Evolutionary conservation across 192 early-diverging fungal genomes (phyloP).

Genomic region (Dissophora ornata): DNA sequence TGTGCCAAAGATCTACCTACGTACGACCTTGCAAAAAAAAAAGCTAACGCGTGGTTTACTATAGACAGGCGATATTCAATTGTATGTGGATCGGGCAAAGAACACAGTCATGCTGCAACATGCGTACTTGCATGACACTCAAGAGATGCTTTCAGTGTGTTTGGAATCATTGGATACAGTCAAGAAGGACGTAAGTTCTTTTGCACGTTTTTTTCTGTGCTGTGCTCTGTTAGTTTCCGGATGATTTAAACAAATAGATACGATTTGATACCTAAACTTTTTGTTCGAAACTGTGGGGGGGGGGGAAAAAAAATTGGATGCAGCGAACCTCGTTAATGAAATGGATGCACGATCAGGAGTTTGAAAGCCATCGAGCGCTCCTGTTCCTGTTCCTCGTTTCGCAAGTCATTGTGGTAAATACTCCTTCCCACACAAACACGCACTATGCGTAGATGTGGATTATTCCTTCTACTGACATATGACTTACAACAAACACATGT

Average conservation of each 20-base stretch:
- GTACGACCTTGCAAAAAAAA: too few species aligned
- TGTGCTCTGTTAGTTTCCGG: too few species aligned
- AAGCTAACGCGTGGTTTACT: too few species aligned
- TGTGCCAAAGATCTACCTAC: too few species aligned
- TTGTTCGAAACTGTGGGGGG: too few species aligned
- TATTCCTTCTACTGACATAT: too few species aligned
- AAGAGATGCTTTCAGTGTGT: slow-evolving; percentile 35
- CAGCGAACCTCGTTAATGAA: slow-evolving; percentile 36
- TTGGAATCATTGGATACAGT: slow-evolving; percentile 15
- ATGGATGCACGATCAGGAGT: slow-evolving; percentile 48
- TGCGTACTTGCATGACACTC: slow-evolving; percentile 26
- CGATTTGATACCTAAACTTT: too few species aligned
- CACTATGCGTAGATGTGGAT: too few species aligned
- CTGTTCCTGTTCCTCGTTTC: slow-evolving; percentile 46
- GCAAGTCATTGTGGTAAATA: slow-evolving; percentile 41
- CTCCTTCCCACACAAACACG: too few species aligned
- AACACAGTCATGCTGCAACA: slow-evolving; percentile 42
- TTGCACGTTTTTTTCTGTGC: background rate
- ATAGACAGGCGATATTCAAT: slow-evolving; percentile 42
- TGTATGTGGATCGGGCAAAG: slow-evolving; percentile 22
- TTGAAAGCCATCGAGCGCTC: slow-evolving; percentile 40
- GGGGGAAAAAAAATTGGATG: too few species aligned
- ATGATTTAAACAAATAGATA: too few species aligned
- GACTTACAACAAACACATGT: too few species aligned
- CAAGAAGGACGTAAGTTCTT: slow-evolving; percentile 23